A percentile compares a stretch with the other conserved stretches of the same genome.
Evolutionary conservation across 257 asterid species (phyloP).

Genomic region (Nicotiana benthamiana): DNA sequence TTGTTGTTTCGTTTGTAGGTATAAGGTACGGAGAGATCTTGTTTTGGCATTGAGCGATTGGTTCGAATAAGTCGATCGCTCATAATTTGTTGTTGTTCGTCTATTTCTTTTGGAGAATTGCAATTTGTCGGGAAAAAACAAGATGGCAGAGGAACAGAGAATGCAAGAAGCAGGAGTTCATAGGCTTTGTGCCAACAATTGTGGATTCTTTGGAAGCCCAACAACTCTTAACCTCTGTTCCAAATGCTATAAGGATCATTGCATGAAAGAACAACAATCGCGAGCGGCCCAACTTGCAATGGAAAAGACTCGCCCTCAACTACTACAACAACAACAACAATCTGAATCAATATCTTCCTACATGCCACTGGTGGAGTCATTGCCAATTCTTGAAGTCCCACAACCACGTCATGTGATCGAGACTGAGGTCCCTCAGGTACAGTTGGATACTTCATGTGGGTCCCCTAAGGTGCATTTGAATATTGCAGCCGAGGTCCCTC

Average conservation of each 20-base stretch:
- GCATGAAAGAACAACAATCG: conserved; percentile 27
- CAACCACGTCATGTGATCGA: not conserved
- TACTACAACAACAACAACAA: not conserved
- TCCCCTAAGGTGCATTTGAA: not conserved
- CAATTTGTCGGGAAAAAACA: not conserved
- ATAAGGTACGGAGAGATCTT: conserved; percentile 9
- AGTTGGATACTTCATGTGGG: not conserved
- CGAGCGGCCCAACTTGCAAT: conserved; percentile 19
- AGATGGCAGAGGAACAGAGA: conserved; percentile 52
- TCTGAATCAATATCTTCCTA: not conserved
- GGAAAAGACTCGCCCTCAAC: conserved; percentile 12
- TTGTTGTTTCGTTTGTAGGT: not conserved
- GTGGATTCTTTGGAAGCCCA: conserved; percentile 57
- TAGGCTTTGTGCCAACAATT: conserved; percentile 41
- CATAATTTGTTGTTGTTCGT: not conserved
- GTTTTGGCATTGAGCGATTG: conserved; percentile 30
- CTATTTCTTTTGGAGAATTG: not conserved
- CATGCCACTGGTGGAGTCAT: not conserved
- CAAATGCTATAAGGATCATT: conserved; percentile 40
- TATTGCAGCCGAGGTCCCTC: not conserved
- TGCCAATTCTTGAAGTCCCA: not conserved
- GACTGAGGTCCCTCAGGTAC: not conserved
- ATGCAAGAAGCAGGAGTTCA: conserved; percentile 42
- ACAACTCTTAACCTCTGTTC: conserved; percentile 49
- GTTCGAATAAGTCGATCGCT: conserved; percentile 30